Conservation (phyloP, 768 basidiomycete species). For the Tricholoma terreum region DNA sequence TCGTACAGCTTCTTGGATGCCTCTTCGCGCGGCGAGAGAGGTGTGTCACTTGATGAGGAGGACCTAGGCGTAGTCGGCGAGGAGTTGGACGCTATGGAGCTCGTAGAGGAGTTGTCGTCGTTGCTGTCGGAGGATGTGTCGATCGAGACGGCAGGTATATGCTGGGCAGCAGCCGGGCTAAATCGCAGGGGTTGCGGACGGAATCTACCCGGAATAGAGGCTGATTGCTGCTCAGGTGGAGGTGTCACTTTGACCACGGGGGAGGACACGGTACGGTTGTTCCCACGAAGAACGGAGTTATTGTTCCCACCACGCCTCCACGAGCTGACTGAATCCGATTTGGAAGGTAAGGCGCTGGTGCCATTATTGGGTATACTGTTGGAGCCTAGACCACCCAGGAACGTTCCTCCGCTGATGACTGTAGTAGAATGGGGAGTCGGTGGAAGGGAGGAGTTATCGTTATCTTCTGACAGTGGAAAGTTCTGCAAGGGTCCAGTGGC, state of each 20-base stretch:
- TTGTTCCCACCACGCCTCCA: slow-evolving; percentile 78
- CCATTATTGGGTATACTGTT: slow-evolving; percentile 30
- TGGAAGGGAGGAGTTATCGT: slow-evolving; percentile 45
- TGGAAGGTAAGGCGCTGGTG: slow-evolving; percentile 51
- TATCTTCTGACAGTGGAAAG: slow-evolving; percentile 34
- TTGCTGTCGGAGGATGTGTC: slow-evolving; percentile 51
- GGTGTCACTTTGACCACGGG: slow-evolving; percentile 74
- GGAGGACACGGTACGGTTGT: slow-evolving; percentile 57
- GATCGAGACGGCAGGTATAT: slow-evolving; percentile 54
- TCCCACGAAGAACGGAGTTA: slow-evolving; percentile 65
- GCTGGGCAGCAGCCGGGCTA: slow-evolving; percentile 46
- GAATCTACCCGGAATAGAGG: slow-evolving; percentile 41
- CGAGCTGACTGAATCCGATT: slow-evolving; percentile 74
- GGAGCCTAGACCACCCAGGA: slow-evolving; percentile 54
- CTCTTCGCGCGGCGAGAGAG: slow-evolving; percentile 84
- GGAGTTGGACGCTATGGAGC: slow-evolving; percentile 45
- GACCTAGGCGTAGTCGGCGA: slow-evolving; percentile 78
- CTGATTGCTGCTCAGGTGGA: slow-evolving; percentile 57
- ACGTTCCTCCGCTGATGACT: slow-evolving; percentile 69
- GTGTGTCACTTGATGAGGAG: slow-evolving; percentile 55
- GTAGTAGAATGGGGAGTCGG: slow-evolving; percentile 61
- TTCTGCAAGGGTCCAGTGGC: slow-evolving; percentile 27
- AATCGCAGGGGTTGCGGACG: slow-evolving; percentile 73
- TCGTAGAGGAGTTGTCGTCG: slow-evolving; percentile 58
- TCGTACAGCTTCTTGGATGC: slow-evolving; percentile 85